Base-by-base conservation (phyloP, 345 rosid species). In the Durio zibethinus region DNA sequence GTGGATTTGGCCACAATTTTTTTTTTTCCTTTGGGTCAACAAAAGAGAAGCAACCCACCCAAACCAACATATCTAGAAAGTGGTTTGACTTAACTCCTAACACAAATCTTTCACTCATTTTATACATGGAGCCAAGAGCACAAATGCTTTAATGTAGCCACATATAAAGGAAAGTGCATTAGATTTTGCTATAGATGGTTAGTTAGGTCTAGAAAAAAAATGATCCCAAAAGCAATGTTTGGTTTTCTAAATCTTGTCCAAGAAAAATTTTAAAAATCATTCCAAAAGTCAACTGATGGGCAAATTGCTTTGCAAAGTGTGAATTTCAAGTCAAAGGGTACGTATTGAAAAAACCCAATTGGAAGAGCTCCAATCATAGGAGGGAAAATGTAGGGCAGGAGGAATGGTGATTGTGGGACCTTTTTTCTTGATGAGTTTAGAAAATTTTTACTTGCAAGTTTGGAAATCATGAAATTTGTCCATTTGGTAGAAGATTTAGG, bases 1-100 rank as follows among this genome's bases (percentile, higher is more conserved):
- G 69, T 76, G 67, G 78, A 52, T 72, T 79, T 68, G 78, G 79
- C 83, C 63, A 38, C 5, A 29, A 5, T 4, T 23, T 12, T 36
- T 64, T 62, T 14, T 10, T 33, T 63, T 27, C 62, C 71, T 83
- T 67, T 65, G 27, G 85, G 76, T 77, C 74, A 80, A 72, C 59
- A 38, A 27, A n/a, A 33, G 8, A 48, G 48, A 56, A 63, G 36
- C 69, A 35, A 36, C 65, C 72, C 65, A 78, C 66, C 80, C 67
- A 36, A 76, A 75, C 60, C 60, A 75, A 75, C 59, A 62, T 6
- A 18, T 75, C 40, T 75, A 43, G 23, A 61, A 75, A 62, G 78
- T 75, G n/a, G 66, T 43, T 81, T 79, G 76, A 72, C 77, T 62
- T 57, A 5, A 21, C 21, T 11, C 7, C 47, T 11, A 48, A 43